Evolutionary conservation across 352 stramenopile species (phyloP).

Genomic region (Globisporangium viniferum): DNA sequence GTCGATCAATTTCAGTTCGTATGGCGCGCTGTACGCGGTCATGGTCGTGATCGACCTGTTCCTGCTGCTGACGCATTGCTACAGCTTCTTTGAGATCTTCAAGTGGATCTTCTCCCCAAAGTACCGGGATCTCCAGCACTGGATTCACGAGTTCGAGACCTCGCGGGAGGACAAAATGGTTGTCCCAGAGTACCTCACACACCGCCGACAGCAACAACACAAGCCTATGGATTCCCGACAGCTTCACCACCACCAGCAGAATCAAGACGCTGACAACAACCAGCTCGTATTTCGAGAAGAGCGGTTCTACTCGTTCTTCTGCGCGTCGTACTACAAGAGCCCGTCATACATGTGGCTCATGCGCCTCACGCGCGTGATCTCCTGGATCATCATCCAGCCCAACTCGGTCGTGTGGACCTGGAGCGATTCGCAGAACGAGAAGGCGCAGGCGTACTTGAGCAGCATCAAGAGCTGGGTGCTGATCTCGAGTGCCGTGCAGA

Average conservation of each 20-base stretch:
- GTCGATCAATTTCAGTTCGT: constrained; percentile 19
- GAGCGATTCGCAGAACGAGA: constrained; percentile 22
- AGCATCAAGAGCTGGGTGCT: constrained; percentile 35
- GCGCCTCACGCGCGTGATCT: constrained; percentile 29
- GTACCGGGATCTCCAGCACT: constrained; percentile 20
- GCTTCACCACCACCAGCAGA: not conserved
- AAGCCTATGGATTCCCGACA: not conserved
- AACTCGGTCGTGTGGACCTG: constrained; percentile 49
- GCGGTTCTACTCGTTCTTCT: constrained; percentile 31
- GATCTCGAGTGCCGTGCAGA: constrained; percentile 27
- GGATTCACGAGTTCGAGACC: constrained; percentile 25
- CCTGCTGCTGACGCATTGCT: constrained; percentile 20
- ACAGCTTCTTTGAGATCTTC: constrained; percentile 24
- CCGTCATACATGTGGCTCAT: constrained; percentile 22
- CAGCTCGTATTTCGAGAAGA: constrained; percentile 15
- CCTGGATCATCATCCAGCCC: constrained; percentile 54
- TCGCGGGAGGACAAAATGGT: constrained; percentile 1
- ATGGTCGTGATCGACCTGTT: constrained; percentile 22
- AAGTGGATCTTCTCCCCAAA: constrained; percentile 24
- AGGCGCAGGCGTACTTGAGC: constrained; percentile 41
- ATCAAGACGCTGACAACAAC: not conserved
- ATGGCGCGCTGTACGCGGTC: constrained; percentile 22
- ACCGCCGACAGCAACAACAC: not conserved
- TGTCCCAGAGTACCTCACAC: not conserved
- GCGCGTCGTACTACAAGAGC: constrained; percentile 24